phyloP scores from a whole-genome alignment of 1,284 basidiomycete species.

The Malassezia arunalokei region DNA sequence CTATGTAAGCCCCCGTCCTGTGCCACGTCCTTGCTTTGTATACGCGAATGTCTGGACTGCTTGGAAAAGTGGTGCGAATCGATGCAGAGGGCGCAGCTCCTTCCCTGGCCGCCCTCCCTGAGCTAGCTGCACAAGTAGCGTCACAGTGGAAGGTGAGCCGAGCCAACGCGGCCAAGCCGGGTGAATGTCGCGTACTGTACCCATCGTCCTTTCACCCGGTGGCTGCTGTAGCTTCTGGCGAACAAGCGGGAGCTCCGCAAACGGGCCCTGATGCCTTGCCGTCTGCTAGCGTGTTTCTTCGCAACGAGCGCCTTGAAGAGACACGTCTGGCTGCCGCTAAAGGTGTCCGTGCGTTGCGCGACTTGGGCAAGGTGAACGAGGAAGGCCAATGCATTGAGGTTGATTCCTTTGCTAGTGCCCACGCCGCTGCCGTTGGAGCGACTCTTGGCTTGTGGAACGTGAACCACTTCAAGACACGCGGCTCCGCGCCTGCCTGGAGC shows the following conservation, averaged over 20 bases:
- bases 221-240: constrained; percentile 34
- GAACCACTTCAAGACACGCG: constrained; percentile 44
- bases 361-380: constrained; percentile 26
- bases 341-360: constrained; percentile 36
- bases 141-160: constrained; percentile 37
- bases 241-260: constrained; percentile 31
- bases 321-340: constrained; percentile 39
- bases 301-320: constrained; percentile 39
- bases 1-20: not conserved
- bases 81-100: not conserved
- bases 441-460: constrained; percentile 35
- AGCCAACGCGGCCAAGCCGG: constrained; percentile 28
- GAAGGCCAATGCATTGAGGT: constrained; percentile 24
- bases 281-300: constrained; percentile 26
- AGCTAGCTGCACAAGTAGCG: constrained; percentile 16
- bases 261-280: constrained; percentile 35
- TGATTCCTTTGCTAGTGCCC: constrained; percentile 32
- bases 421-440: constrained; percentile 39
- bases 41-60: not conserved
- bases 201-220: constrained; percentile 24
- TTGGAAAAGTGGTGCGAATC: constrained; percentile 13
- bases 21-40: not conserved
- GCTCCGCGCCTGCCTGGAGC: constrained; percentile 25
- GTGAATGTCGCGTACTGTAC: constrained; percentile 38
- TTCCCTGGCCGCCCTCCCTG: constrained; percentile 1